Base-by-base conservation (phyloP, 2,329 filamentous ascomycete genomes). In the Cylindrodendrum hubeiense region DNA sequence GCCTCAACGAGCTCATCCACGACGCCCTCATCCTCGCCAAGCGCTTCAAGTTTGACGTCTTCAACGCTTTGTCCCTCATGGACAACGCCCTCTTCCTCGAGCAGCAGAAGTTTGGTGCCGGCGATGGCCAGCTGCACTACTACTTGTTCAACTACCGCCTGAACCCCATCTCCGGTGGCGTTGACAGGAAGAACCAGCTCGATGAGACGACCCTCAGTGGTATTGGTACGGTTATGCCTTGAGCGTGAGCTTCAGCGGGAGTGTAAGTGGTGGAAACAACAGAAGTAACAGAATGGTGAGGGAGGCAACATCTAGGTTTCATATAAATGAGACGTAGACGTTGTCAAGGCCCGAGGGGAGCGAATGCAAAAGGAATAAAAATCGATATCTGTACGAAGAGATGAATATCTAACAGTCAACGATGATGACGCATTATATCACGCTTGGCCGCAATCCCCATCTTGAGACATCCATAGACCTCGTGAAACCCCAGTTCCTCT, bases 141-240 rank as follows among this genome's bases (percentile, higher is more conserved):
- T 99, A 99, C 80, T 85, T 99, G 33, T 99, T 97, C 87, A 99
- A 99, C 82, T 99, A 98, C 84, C 90, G 94, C 62, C 93, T 94
- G 13, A 90, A 93, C 65, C 90, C 91, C n/a, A 92, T 99, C 74
- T 84, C 89, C 1, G 95, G 96, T 52, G 96, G 96, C 22, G 90
- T 98, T 46, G 90, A 98, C 78, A 86, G 87, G 74, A 89, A 87
- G 75, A 97, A 97, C 77, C 83, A 89, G 73, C 85, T 95, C 41
- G 95, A 97, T 77, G 88, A 91, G 71, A 90, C 90, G 62, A 87
- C 88, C 67, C 89, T 94, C 77, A 96, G 95, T 73, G 95, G 96
- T 1, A 90, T 99, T 65, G 96, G 96, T 41, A 88, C 97, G 76
- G 93, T 97, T 24, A 94, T 97, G 90, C 83, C 84, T 84, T 77